Percentiles rank a stretch among this genome's conserved stretches.
Conservation (phyloP, 805 yeast species). For the Schizosaccharomyces cryophilus region DNA sequence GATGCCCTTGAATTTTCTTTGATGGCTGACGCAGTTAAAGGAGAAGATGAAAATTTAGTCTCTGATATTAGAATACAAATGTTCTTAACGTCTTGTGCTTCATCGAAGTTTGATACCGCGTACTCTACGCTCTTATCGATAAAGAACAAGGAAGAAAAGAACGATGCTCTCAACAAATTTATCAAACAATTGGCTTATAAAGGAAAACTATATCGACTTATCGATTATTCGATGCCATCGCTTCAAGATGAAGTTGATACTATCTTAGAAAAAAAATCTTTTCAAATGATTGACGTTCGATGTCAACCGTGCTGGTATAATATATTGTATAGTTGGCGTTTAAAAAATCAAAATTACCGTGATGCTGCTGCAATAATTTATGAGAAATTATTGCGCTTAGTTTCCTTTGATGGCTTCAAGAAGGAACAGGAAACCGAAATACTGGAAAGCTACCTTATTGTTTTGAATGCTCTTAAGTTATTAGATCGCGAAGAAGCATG, state of each 20-base stretch:
- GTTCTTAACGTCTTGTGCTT: not conserved
- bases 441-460: not conserved
- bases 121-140: not conserved
- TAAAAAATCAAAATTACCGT: not conserved
- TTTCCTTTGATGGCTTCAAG: not conserved
- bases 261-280: not conserved
- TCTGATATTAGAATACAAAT: not conserved
- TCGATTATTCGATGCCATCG: not conserved
- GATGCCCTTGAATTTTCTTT: not conserved
- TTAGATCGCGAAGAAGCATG: not conserved
- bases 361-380: not conserved
- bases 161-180: not conserved
- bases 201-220: not conserved
- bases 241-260: not conserved
- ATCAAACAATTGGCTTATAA: not conserved
- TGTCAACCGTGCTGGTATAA: constrained; percentile 3
- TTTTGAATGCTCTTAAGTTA: not conserved
- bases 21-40: not conserved
- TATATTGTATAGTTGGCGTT: not conserved
- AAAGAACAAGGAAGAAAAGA: no score
- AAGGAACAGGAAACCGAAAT: not conserved
- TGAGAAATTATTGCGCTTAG: not conserved
- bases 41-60: not conserved
- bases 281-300: not conserved
- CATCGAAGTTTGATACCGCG: not conserved